Percentiles rank a stretch among this genome's conserved stretches.
These are phyloP conservation scores for Symbiodinium natans DNA, from an alignment of 73 alveolate genomes.

Conservation along the genomic window DNA sequence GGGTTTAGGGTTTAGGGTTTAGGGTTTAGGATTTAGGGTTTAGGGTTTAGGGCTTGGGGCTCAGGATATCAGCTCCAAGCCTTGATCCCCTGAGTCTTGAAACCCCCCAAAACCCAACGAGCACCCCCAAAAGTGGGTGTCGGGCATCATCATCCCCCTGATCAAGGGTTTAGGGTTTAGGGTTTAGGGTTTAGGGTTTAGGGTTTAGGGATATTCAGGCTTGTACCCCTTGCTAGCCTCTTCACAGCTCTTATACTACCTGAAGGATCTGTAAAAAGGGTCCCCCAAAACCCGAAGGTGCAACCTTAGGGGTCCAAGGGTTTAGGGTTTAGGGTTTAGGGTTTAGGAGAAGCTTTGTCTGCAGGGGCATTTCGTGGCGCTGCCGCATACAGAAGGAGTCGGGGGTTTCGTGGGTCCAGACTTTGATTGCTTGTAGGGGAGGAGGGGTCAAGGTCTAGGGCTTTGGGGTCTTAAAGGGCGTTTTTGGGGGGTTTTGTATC, in stretches of 20 bases:
- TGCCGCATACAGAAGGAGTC: slow-evolving; percentile 90
- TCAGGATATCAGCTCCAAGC: not conserved
- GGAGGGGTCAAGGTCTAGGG: too few relatives aligned
- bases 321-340: not conserved
- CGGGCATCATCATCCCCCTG: not conserved
- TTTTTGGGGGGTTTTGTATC: too few relatives aligned
- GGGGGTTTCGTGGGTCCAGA: too few relatives aligned
- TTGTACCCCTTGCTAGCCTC: too few relatives aligned
- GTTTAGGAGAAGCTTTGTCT: not conserved
- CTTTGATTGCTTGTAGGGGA: too few relatives aligned
- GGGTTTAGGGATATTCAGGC: not conserved
- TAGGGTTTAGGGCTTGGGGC: not conserved
- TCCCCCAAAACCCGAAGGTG: too few relatives aligned
- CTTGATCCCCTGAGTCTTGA: not conserved
- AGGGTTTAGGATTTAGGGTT: not conserved
- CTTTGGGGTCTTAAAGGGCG: too few relatives aligned
- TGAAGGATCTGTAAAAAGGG: too few relatives aligned
- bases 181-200: not conserved
- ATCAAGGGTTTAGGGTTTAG: not conserved
- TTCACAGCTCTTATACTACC: too few relatives aligned
- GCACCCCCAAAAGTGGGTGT: not conserved
- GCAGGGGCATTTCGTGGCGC: slow-evolving; percentile 61
- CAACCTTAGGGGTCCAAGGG: not conserved
- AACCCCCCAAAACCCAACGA: not conserved
- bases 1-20: not conserved